These are phyloP conservation scores for Paracorniculantispora psalliotae DNA, from an alignment of 2,329 filamentous ascomycete species.

Conservation along the genomic window DNA sequence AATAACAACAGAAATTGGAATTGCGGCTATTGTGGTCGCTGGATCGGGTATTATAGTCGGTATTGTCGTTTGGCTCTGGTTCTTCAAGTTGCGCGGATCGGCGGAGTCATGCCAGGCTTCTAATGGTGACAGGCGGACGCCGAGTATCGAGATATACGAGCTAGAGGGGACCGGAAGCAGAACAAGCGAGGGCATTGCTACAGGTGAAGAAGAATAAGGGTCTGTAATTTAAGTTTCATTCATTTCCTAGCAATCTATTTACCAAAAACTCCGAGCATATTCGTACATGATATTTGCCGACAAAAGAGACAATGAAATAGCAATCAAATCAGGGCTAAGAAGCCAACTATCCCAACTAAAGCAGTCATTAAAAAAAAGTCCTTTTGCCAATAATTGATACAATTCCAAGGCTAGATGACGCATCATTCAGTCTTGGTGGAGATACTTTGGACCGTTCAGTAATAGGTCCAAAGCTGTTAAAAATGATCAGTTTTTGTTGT, in stretches of 20 bases:
- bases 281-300: conserved; percentile 12
- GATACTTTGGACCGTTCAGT: neutral
- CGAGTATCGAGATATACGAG: neutral
- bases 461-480: no score
- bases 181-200: neutral
- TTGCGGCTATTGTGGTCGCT: conserved; percentile 49
- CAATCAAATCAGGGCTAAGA: conserved; percentile 16
- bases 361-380: neutral
- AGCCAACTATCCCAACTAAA: neutral
- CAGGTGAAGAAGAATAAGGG: neutral
- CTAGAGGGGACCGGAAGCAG: neutral
- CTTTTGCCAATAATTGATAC: neutral
- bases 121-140: neutral
- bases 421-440: neutral
- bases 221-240: neutral
- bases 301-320: conserved; percentile 14
- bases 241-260: conserved; percentile 5
- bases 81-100: conserved; percentile 45
- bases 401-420: neutral
- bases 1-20: conserved; percentile 49
- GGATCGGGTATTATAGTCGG: conserved; percentile 39
- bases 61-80: conserved; percentile 41
- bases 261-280: conserved; percentile 9
- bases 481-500: no score
- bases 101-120: conserved; percentile 25